Base-by-base conservation (phyloP, 2,329 filamentous ascomycete species). In the Teratosphaeria zuluensis region DNA sequence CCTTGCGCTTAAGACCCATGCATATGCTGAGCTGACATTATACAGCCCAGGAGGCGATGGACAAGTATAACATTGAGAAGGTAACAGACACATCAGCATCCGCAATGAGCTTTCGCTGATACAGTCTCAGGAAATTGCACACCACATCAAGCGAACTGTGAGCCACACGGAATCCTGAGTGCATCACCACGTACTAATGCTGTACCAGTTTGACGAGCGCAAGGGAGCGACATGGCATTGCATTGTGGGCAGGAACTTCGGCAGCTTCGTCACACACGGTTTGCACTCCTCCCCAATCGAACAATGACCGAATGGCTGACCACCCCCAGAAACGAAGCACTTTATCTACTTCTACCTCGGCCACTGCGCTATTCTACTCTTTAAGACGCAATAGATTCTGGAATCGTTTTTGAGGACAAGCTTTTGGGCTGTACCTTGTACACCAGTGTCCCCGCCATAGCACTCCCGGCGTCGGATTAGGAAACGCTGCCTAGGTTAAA, bases 281-380 rank as follows among this genome's bases (percentile, higher is more conserved):
- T 83, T 62, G 83, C 63, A 56, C 35, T 54, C 52, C 51, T 16
- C 7, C 54, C 33, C 31, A 9, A 28, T 19, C 19, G 28, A 16
- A 30, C 52, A 24, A 24, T 21, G 51, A 57, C 16, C 35, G 33
- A 30, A 21, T 19, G 28, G 54, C 51, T 57, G 42, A 58, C 38
- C 8, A 54, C 21, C 42, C 31, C 21, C 78, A 96, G 94, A 97
- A 77, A 97, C 94, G 31, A 97, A 97, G 80, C 94, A 99, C 77
- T 99, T 99, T 80, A 96, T 99, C 75, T 99, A 99, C 80, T 99
- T 99, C 80, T 99, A 99, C 80, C 88, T 99, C 61, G 94, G 94
- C 57, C 94, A 97, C 81, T 96, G 91, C 76, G 94, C 94, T 61
- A 97, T 99, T 73, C 83, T 99, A 58, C 86, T 99, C 56, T 99